phyloP scores from a whole-genome alignment of 345 rosid genomes.

The Mangifera indica region DNA sequence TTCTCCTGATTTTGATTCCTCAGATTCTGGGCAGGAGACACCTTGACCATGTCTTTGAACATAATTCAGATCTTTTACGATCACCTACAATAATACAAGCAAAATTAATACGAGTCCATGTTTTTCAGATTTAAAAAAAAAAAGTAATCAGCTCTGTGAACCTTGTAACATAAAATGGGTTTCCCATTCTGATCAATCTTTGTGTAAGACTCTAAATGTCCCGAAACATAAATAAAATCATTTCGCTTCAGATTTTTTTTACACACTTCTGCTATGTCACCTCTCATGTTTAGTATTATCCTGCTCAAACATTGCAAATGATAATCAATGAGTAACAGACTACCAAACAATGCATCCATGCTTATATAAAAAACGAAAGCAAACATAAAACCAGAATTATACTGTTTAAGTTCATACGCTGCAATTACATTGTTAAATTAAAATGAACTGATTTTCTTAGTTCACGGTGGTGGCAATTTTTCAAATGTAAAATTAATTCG shows the following conservation, averaged over 20 bases:
- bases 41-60: constrained; percentile 35
- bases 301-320: constrained; percentile 32
- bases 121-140: not conserved
- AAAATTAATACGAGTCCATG: not conserved
- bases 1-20: constrained; percentile 30
- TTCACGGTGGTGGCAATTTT: no score
- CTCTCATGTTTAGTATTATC: constrained; percentile 48
- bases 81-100: constrained; percentile 45
- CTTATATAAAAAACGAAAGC: no score
- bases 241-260: constrained; percentile 49
- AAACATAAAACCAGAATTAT: no score
- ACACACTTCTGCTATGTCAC: constrained; percentile 45
- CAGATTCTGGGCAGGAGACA: constrained; percentile 13
- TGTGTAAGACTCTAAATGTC: constrained; percentile 38
- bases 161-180: constrained; percentile 37
- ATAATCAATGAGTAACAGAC: not conserved
- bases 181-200: constrained; percentile 28
- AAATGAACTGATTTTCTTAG: no score
- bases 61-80: constrained; percentile 49
- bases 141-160: constrained; percentile 13
- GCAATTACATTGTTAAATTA: no score
- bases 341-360: not conserved
- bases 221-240: constrained; percentile 63
- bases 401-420: no score
- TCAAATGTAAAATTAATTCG: no score